A percentile compares a stretch with the other conserved stretches of the same genome.
These are phyloP conservation scores for Phyllosticta capitalensis DNA, from an alignment of 2,329 filamentous ascomycete genomes.

Conservation along the genomic window DNA sequence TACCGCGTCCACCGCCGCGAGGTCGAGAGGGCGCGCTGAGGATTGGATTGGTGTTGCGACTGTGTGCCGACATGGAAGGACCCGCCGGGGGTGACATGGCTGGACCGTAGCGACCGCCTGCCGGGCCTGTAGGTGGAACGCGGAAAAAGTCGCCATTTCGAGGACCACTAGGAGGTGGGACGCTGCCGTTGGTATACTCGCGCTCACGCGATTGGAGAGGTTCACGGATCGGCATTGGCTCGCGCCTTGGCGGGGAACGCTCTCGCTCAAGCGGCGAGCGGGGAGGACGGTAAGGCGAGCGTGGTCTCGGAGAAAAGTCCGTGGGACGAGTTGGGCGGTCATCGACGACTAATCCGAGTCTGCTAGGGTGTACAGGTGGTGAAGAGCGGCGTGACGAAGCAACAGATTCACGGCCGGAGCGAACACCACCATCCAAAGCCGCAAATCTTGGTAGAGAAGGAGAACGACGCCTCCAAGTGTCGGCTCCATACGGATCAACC, in stretches of 20 bases:
- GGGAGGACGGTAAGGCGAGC: constrained; percentile 16
- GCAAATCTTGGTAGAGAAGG: constrained; percentile 36
- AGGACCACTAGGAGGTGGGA: constrained; percentile 28
- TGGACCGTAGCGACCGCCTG: constrained; percentile 26
- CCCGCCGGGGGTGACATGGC: constrained; percentile 33
- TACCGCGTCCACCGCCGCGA: constrained; percentile 31
- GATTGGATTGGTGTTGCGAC: constrained; percentile 25
- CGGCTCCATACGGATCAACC: constrained; percentile 37
- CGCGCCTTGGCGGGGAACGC: constrained; percentile 1
- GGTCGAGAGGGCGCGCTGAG: constrained; percentile 32
- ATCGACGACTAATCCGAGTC: constrained; percentile 31
- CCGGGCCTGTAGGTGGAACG: constrained; percentile 31
- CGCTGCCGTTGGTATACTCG: constrained; percentile 18
- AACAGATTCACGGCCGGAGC: constrained; percentile 45
- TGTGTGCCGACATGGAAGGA: constrained; percentile 24
- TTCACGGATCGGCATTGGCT: constrained; percentile 18
- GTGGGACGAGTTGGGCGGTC: constrained; percentile 16
- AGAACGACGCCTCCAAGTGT: constrained; percentile 45
- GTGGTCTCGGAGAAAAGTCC: constrained; percentile 24
- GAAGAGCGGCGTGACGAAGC: constrained; percentile 53
- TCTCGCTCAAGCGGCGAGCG: constrained; percentile 18
- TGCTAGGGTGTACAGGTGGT: constrained; percentile 48
- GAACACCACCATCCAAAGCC: constrained; percentile 34
- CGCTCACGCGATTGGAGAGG: constrained; percentile 24
- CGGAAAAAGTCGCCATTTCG: constrained; percentile 28